phyloP scores from a whole-genome alignment of 352 stramenopile genomes.

The Aphanomyces invadans region DNA sequence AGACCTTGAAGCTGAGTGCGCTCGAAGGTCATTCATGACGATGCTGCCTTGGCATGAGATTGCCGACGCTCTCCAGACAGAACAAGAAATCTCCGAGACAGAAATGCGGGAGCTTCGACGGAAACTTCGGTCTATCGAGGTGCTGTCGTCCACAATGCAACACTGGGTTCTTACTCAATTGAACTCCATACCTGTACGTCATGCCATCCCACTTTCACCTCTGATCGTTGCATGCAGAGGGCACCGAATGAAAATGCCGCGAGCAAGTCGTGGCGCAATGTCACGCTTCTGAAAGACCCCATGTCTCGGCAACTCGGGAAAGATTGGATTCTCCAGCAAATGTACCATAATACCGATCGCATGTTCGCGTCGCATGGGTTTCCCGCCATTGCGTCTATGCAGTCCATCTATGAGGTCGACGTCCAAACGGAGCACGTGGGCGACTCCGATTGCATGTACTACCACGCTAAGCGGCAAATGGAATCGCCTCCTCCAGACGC shows the following conservation, averaged over 20 bases:
- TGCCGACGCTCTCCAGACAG: neutral
- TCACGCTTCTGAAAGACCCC: neutral
- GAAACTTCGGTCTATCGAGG: neutral
- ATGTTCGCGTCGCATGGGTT: neutral
- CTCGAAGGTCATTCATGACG: neutral
- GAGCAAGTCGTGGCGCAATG: neutral
- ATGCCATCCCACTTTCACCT: too few relatives aligned
- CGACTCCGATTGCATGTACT: neutral
- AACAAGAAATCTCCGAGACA: neutral
- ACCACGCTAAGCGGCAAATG: neutral
- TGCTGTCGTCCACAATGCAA: neutral
- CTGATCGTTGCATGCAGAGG: too few relatives aligned
- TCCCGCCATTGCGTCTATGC: neutral
- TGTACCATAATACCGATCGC: conserved; percentile 20
- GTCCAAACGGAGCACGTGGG: neutral
- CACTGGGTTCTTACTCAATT: neutral
- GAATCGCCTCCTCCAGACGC: neutral
- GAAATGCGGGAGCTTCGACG: neutral
- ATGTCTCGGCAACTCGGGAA: neutral
- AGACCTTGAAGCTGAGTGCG: neutral
- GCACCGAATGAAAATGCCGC: neutral
- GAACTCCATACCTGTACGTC: neutral
- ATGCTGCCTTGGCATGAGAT: neutral
- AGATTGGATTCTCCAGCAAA: conserved; percentile 15
- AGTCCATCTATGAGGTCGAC: neutral